Evolutionary conservation across 1,284 basidiomycete species (phyloP), one percentile per base, ranked within the genome.

Genomic region (Cutaneotrichosporon sp.): DNA sequence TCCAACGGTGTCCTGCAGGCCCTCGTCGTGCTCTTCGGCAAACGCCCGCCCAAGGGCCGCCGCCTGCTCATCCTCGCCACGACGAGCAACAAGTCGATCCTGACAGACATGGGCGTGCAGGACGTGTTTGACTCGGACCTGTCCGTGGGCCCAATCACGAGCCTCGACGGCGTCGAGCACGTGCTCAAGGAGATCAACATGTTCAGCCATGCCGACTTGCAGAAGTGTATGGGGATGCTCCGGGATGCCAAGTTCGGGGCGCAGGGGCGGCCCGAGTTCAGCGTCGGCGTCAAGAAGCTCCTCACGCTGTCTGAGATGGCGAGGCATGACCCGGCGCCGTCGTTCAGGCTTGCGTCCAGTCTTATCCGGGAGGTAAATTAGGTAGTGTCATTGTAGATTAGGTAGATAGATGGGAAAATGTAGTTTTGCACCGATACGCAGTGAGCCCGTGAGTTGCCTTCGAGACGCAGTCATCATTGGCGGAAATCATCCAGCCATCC

Each of bases 281-380:
- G 24, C 27, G 86, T 98, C 49, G 96, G 94, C 5, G 84, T 99
- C 66, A 97, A 97, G 82, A 92, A 90, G 76, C 71, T 99, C 68
- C 72, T 99, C 66, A 91, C 86, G 52, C 82, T 90, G 58, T 82
- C 93, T 20, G 94, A 99, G 79, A 97, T 97, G 93, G 90, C 93
- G 37, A 81, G 93, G 65, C 91, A 97, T 76, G 94, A 92, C 68
- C 88, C 88, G 45, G 83, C 82, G 62, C 84, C 83, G 27, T 86
- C 82, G n/a, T 82, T 85, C 66, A 81, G 88, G 61, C 75, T 93
- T 52, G 82, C 81, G 44, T 80, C 79, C 38, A 86, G 84, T 52
- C 72, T 93, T 60, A 80, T 90, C 3, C 50, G 67, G 34, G 70
- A 73, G 54, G 57, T 64, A 19, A 64, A 73, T 64, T 25, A 80